phyloP scores from a whole-genome alignment of 345 rosid genomes.

The Hypericum perforatum region DNA sequence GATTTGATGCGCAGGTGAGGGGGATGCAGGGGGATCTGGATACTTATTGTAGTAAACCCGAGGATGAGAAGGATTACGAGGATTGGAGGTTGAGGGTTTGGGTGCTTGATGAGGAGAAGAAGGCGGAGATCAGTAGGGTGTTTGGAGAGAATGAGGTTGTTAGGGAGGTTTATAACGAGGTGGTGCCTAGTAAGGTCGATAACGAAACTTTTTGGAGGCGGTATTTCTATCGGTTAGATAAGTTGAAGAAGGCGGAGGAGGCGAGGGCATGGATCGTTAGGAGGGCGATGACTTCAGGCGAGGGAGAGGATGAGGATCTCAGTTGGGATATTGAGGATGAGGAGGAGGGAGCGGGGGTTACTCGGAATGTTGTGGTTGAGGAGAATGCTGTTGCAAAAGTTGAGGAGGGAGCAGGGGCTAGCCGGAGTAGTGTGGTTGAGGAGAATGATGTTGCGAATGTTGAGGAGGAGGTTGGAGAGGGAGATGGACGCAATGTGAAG shows the following conservation, averaged over 20 bases:
- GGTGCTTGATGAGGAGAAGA: constrained; percentile 34
- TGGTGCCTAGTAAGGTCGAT: constrained; percentile 41
- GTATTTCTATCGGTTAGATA: constrained; percentile 46
- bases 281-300: constrained; percentile 25
- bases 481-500: no score
- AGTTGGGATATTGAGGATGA: no score
- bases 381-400: no score
- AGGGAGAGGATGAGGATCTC: no score
- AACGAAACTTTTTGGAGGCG: constrained; percentile 48
- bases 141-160: constrained; percentile 24
- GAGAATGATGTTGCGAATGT: no score
- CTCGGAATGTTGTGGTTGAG: no score
- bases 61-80: constrained; percentile 37
- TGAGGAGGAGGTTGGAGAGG: no score
- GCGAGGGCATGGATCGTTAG: constrained; percentile 56
- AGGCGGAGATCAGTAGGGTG: constrained; percentile 31
- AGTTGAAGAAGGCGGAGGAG: constrained; percentile 51
- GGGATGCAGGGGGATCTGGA: constrained; percentile 37
- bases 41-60: constrained; percentile 48
- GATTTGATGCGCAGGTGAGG: constrained; percentile 57
- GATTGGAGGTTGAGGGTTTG: constrained; percentile 36
- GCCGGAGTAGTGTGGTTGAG: no score
- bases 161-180: constrained; percentile 29
- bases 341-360: no score
- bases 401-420: no score